These are phyloP conservation scores for Thielaviopsis musarum DNA, from an alignment of 2,329 filamentous ascomycete species.

Conservation along the genomic window DNA sequence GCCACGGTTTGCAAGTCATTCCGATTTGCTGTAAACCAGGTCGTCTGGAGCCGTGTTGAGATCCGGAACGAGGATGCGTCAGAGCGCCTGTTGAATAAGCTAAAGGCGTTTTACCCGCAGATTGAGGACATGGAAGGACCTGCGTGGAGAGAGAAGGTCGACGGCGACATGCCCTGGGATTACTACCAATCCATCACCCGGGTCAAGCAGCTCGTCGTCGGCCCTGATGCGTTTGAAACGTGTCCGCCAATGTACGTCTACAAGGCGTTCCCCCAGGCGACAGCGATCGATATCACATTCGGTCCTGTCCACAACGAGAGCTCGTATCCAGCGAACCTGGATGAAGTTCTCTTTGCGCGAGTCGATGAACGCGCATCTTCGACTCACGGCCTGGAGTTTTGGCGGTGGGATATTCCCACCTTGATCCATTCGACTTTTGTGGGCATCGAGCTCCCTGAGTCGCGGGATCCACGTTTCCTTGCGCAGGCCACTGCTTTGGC, in stretches of 20 bases:
- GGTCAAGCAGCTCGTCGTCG: neutral
- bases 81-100: neutral
- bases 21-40: constrained; percentile 54
- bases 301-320: neutral
- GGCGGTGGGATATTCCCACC: neutral
- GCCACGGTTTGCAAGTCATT: constrained; percentile 48
- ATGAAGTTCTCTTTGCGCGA: neutral
- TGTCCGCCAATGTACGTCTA: neutral
- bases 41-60: constrained; percentile 36
- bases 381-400: neutral
- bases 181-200: neutral
- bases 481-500: neutral
- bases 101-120: neutral
- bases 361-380: neutral
- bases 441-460: neutral
- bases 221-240: neutral
- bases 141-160: neutral
- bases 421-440: neutral
- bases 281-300: neutral
- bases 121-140: neutral
- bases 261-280: neutral
- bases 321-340: neutral
- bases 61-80: neutral
- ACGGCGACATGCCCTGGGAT: neutral
- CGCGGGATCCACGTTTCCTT: neutral